phyloP scores from a whole-genome alignment of 1,284 basidiomycete species.

The Malassezia sp. region DNA sequence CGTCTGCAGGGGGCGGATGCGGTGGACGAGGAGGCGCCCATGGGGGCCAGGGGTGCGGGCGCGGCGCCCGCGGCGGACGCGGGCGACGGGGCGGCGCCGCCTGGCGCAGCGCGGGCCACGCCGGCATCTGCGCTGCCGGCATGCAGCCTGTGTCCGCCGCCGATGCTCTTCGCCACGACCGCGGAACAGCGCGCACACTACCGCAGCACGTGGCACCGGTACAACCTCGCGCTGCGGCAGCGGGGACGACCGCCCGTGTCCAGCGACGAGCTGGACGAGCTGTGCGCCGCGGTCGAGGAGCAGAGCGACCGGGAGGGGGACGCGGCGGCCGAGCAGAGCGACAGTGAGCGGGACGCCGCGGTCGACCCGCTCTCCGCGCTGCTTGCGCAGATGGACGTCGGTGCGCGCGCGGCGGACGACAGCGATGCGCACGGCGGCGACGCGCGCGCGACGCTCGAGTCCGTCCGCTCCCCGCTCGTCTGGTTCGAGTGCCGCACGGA shows the following conservation, averaged over 20 bases:
- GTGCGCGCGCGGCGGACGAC: constrained; percentile 11
- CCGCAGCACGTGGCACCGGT: constrained; percentile 92
- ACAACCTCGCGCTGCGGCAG: constrained; percentile 65
- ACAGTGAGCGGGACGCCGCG: constrained; percentile 1
- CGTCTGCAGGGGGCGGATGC: constrained; percentile 18
- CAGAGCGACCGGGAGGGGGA: constrained; percentile 15
- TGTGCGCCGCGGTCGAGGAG: constrained; percentile 24
- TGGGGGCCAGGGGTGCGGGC: not conserved
- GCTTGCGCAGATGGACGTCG: constrained; percentile 20
- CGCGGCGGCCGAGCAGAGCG: constrained; percentile 19
- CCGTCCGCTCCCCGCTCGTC: constrained; percentile 54
- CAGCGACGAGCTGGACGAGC: constrained; percentile 21
- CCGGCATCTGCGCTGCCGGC: constrained; percentile 14
- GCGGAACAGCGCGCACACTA: constrained; percentile 78
- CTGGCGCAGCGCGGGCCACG: not conserved
- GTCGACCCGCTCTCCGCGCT: constrained; percentile 27
- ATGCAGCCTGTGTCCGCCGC: constrained; percentile 33
- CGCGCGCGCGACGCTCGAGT: constrained; percentile 52
- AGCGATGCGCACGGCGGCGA: constrained; percentile 37
- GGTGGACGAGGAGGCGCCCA: not conserved
- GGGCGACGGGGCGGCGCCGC: not conserved
- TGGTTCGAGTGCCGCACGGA: constrained; percentile 72
- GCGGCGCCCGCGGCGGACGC: not conserved
- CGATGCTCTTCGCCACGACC: constrained; percentile 60
- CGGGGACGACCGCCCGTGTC: constrained; percentile 15